Evolutionary conservation across 1,284 basidiomycete genomes (phyloP).

Genomic region (Sparassis latifolia): DNA sequence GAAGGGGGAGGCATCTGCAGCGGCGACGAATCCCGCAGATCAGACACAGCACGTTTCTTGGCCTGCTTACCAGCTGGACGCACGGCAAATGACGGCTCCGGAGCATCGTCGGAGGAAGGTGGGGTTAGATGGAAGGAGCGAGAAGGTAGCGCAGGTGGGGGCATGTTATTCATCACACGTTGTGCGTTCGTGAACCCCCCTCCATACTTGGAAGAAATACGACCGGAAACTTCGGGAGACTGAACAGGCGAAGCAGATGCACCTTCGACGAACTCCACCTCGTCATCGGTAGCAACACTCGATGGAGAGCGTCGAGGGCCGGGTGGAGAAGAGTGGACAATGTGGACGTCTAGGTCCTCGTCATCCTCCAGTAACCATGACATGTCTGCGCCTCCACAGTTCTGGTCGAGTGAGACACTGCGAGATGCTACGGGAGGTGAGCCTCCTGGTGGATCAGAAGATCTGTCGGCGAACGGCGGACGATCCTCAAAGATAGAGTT

Average conservation of each 20-base stretch:
- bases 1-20: constrained; percentile 31
- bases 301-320: background rate
- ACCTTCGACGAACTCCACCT: constrained; percentile 10
- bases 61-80: constrained; percentile 33
- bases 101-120: constrained; percentile 12
- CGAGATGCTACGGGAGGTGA: constrained; percentile 11
- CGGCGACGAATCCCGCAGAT: constrained; percentile 33
- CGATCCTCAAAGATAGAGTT: background rate
- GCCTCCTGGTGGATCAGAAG: constrained; percentile 7
- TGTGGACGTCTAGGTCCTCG: constrained; percentile 39
- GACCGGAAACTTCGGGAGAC: no score
- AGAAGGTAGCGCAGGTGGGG: constrained; percentile 35
- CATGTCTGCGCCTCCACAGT: constrained; percentile 30
- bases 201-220: no score
- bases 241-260: background rate
- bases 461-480: constrained; percentile 3
- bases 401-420: constrained; percentile 6
- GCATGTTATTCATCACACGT: constrained; percentile 23
- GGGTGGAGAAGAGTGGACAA: constrained; percentile 43
- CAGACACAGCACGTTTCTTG: constrained; percentile 29
- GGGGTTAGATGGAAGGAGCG: constrained; percentile 15
- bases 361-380: constrained; percentile 59
- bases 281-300: constrained; percentile 6
- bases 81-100: constrained; percentile 48
- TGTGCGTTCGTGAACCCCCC: no score